Conservation (phyloP, 768 basidiomycete genomes). For the Termitomyces eurrhizus region DNA sequence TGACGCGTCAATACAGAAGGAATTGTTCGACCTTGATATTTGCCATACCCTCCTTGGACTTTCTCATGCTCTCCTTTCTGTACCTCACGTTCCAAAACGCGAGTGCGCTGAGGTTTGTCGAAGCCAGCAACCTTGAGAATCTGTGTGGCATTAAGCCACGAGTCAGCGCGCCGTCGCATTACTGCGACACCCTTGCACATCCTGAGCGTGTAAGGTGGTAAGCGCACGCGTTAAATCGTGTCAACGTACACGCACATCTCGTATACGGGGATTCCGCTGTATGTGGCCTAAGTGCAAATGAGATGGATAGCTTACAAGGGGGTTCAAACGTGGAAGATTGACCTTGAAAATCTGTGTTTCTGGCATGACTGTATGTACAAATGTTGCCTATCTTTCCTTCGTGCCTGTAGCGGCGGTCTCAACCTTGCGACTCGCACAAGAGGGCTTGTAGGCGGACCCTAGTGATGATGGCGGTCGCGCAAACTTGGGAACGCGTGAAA, state of each 20-base stretch:
- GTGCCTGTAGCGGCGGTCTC: background rate
- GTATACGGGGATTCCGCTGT: conserved; percentile 90
- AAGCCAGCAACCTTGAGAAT: conserved; percentile 99
- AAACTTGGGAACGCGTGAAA: conserved; percentile 34
- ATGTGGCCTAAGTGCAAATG: conserved; percentile 63
- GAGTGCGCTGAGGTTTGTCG: conserved; percentile 97
- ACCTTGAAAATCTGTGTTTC: conserved; percentile 91
- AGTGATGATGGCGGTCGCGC: conserved; percentile 22
- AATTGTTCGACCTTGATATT: conserved; percentile 83
- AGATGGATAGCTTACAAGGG: conserved; percentile 18
- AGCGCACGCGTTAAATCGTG: conserved; percentile 34
- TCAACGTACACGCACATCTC: conserved; percentile 66
- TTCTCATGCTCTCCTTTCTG: conserved; percentile 99
- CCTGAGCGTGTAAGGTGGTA: conserved; percentile 50
- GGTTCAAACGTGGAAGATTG: conserved; percentile 19
- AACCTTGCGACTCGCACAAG: conserved; percentile 1
- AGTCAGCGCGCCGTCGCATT: conserved; percentile 94
- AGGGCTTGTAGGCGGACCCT: conserved; percentile 6
- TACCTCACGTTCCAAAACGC: conserved; percentile 95
- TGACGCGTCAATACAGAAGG: conserved; percentile 12
- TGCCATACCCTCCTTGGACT: conserved; percentile 98
- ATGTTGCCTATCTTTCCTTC: conserved; percentile 1
- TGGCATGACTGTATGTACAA: conserved; percentile 46
- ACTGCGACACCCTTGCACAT: conserved; percentile 96
- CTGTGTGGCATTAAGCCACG: conserved; percentile 98